Base-by-base conservation (phyloP, 257 asterid genomes). In the Verbascum thapsus region DNA sequence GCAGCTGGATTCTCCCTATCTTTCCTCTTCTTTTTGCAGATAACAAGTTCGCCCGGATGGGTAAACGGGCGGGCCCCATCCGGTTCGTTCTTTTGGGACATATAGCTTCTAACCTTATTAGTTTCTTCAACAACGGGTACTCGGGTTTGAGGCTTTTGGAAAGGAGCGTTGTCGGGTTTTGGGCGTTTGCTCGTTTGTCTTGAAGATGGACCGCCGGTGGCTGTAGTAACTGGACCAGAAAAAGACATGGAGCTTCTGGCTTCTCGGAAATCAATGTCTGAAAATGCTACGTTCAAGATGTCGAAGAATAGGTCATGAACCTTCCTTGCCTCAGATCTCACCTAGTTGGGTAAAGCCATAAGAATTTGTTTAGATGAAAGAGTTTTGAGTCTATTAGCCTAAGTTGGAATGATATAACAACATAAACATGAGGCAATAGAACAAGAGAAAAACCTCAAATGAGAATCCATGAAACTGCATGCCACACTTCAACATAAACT, bases 271-370 rank as follows among this genome's bases (percentile, higher is more conserved):
- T 94, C 99, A 6, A 69, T 78, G 43, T 94, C 96, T 3, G 95
- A 85, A 76, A 94, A 90, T 63, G 88, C 86, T 53, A 84, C 76
- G 76, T 81, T 79, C 79, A 94, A 66, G 80, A 90, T 79, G 68
- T 94, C 99, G 9, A 94, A 94, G 86, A 94, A 94, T 76, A 94
- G 97, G 70, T 88, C 96, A 12, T 94, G 97, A 11, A 94, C 96
- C 74, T 90, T 88, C 73, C 82, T 86, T 40, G 98, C 96, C 78
- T 94, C 99, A 1, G 84, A 76, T 66, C 88, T 85, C 78, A 87
- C 99, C 99, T 94, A 72, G 79, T 26, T 72, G 69, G 68, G 74
- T 18, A 13, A 61, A 13, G 23, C 43, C 20, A 42, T 41, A 5
- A 58, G 55, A 64, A 39, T 45, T 61, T 19, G 53, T 65, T 72